phyloP scores from a whole-genome alignment of 768 basidiomycete genomes.

The Psilocybe sp. region DNA sequence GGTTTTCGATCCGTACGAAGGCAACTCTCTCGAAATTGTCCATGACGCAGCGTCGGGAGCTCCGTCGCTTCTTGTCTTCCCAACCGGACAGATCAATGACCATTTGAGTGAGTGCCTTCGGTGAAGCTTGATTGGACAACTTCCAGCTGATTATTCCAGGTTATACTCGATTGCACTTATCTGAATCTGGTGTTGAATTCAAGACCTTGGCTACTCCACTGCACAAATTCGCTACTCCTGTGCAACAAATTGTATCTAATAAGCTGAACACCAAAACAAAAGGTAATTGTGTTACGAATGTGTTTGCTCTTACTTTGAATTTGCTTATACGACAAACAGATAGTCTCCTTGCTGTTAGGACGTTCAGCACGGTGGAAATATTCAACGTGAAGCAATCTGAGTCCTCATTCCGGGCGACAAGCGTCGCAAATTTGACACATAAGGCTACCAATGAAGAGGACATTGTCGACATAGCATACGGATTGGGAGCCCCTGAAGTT shows the following conservation, averaged over 20 bases:
- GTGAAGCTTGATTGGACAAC: not conserved
- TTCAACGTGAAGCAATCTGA: slow-evolving; percentile 15
- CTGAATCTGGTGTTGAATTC: slow-evolving; percentile 27
- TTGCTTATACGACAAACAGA: slow-evolving; percentile 4
- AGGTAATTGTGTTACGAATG: slow-evolving; percentile 3
- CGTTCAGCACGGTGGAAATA: slow-evolving; percentile 18
- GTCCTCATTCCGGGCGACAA: not conserved
- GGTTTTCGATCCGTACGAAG: slow-evolving; percentile 54
- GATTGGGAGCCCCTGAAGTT: slow-evolving; percentile 28
- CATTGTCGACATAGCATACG: slow-evolving; percentile 47
- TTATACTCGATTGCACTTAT: slow-evolving; percentile 39
- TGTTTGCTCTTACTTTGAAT: too few relatives aligned
- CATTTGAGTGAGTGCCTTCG: slow-evolving; percentile 54
- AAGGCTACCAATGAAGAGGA: slow-evolving; percentile 37
- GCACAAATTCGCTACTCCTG: slow-evolving; percentile 61
- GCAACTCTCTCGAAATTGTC: slow-evolving; percentile 50
- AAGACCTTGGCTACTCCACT: slow-evolving; percentile 39
- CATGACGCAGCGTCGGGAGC: slow-evolving; percentile 14
- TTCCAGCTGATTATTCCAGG: slow-evolving; percentile 31
- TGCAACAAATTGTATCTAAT: slow-evolving; percentile 52
- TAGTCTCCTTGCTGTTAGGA: slow-evolving; percentile 23
- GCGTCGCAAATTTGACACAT: slow-evolving; percentile 33
- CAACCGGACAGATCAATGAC: slow-evolving; percentile 56
- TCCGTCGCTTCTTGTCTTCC: slow-evolving; percentile 48
- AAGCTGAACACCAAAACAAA: not conserved